phyloP scores from a whole-genome alignment of 2,329 filamentous ascomycete genomes.

The Alternaria triticina region DNA sequence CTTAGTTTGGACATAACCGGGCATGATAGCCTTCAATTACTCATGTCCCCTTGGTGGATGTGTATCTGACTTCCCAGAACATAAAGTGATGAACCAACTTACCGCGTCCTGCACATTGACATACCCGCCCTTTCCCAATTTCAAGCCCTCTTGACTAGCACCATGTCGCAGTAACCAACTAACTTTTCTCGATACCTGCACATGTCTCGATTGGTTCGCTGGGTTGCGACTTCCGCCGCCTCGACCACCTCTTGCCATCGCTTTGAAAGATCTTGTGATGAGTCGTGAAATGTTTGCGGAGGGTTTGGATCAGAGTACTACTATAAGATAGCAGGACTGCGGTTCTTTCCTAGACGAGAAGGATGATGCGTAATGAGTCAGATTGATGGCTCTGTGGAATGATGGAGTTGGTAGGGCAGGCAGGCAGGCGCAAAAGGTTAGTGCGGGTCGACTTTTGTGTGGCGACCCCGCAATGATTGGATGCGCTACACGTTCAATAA shows the following conservation, averaged over 20 bases:
- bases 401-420: neutral
- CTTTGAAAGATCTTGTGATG: slow-evolving; percentile 17
- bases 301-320: neutral
- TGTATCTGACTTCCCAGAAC: neutral
- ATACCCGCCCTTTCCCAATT: slow-evolving; percentile 65
- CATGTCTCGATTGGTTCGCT: slow-evolving; percentile 49
- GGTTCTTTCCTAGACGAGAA: neutral
- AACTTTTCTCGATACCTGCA: slow-evolving; percentile 58
- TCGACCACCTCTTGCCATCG: slow-evolving; percentile 39
- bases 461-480: slow-evolving; percentile 1
- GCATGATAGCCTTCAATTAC: neutral
- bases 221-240: slow-evolving; percentile 46
- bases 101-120: slow-evolving; percentile 66
- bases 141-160: slow-evolving; percentile 65
- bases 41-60: neutral
- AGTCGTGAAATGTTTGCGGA: slow-evolving; percentile 28
- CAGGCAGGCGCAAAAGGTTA: slow-evolving; percentile 6
- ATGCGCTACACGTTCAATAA: neutral
- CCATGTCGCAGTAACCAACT: slow-evolving; percentile 66
- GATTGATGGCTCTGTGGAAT: neutral
- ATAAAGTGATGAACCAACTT: slow-evolving; percentile 34
- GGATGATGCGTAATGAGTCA: slow-evolving; percentile 18
- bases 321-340: neutral
- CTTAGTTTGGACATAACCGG: no score
- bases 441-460: slow-evolving; percentile 4